Evolutionary conservation across 2,329 filamentous ascomycete species (phyloP), one percentile per base, ranked within the genome.

Genomic region (Sporothrix variecibatus): DNA sequence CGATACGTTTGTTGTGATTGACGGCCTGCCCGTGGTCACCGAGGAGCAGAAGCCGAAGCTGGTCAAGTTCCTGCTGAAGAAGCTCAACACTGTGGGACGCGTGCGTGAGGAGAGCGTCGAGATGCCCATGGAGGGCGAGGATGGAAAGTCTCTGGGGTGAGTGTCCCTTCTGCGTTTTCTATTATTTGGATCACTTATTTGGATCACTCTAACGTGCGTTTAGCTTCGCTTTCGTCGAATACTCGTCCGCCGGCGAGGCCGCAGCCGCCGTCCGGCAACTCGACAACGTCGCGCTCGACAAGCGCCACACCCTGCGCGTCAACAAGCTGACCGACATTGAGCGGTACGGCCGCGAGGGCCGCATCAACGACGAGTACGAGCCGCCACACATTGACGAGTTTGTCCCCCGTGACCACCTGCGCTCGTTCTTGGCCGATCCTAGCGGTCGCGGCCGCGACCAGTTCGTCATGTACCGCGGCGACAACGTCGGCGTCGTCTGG

Each of bases 281-380:
- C 75, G 91, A 99, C 83, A 90, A 90, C 80, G 91, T 93, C 6
- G 90, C 95, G 62, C 92, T 99, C 80, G 96, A 99, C 86, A 98
- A 97, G 89, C 98, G 92, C 86, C 95, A 99, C 88, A 97, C 90
- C 71, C 90, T 99, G 79, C 89, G 92, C 77, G 95, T 99, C 79
- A 99, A 99, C 90, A 99, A 99, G 86, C 89, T 99, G 80, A 98
- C 95, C 80, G 96, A 99, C 82, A 95, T 99, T 80, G 96, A 99
- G 82, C 93, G 96, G 78, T 99, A 94, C 83, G 96, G 96, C 77
- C 91, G 94, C 76, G 96, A 98, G 86, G 96, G 96, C 78, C 91
- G 94, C 78, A 89, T 99, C 79, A 93, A 97, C 78, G 96, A 99
- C 80, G 91, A 95, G 78, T 99, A 98, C 85, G 89, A 90, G 75